Conservation (phyloP, 208 protist genomes). For the Naegleria gruberi region DNA sequence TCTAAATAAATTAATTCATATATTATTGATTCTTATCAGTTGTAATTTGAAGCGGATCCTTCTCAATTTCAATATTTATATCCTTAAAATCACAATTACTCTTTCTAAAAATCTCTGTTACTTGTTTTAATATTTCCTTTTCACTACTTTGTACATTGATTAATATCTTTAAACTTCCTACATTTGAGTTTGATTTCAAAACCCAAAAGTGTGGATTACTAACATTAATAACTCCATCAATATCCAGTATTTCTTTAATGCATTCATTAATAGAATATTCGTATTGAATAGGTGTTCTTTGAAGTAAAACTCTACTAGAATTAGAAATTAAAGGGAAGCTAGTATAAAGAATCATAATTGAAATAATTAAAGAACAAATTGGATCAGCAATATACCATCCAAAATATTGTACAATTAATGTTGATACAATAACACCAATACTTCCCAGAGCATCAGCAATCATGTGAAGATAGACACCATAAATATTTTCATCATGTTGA, state of each 20-base stretch:
- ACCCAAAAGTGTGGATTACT: constrained; percentile 18
- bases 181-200: not conserved
- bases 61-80: not conserved
- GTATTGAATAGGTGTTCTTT: not conserved
- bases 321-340: constrained; percentile 51
- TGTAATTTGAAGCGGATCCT: not conserved
- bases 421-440: constrained; percentile 70
- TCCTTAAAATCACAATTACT: not conserved
- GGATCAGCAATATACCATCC: constrained; percentile 58
- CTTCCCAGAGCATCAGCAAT: constrained; percentile 68
- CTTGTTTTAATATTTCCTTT: not conserved
- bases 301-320: not conserved
- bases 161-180: constrained; percentile 9
- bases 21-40: not conserved
- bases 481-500: constrained; percentile 60
- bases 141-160: not conserved
- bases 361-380: constrained; percentile 60
- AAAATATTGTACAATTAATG: constrained; percentile 54
- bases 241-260: not conserved
- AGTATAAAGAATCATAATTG: constrained; percentile 56
- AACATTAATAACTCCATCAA: not conserved
- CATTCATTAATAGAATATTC: not conserved
- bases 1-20: not conserved
- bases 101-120: not conserved
- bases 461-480: constrained; percentile 73